phyloP scores from a whole-genome alignment of 2,329 filamentous ascomycete genomes.

The Fusarium miscanthi region DNA sequence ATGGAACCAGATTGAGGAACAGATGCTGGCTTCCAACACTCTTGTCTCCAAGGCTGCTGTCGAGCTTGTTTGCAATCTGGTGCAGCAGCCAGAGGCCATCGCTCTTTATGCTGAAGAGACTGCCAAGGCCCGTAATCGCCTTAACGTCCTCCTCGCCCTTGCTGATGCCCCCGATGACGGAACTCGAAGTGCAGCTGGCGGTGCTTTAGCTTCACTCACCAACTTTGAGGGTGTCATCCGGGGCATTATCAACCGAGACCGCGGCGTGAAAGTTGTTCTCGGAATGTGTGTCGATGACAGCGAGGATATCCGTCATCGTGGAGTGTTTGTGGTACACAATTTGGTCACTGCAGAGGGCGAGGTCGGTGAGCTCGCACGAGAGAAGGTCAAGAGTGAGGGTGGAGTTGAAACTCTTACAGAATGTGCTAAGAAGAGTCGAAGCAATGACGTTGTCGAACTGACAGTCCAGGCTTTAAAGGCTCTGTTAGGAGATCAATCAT shows the following conservation, averaged over 20 bases:
- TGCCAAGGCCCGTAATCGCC: slow-evolving; percentile 74
- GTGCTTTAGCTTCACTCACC: slow-evolving; percentile 86
- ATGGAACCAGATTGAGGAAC: slow-evolving; percentile 83
- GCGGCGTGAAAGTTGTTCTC: slow-evolving; percentile 83
- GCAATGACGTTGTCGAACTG: slow-evolving; percentile 75
- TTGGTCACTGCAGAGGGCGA: slow-evolving; percentile 75
- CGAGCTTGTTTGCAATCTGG: slow-evolving; percentile 92
- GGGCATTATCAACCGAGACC: slow-evolving; percentile 75
- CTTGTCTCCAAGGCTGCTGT: slow-evolving; percentile 84
- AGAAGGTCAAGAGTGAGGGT: slow-evolving; percentile 69
- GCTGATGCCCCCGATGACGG: slow-evolving; percentile 85
- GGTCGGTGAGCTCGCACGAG: slow-evolving; percentile 68
- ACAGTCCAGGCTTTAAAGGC: slow-evolving; percentile 79
- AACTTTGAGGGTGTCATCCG: slow-evolving; percentile 79
- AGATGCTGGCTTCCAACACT: slow-evolving; percentile 79
- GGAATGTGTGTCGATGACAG: slow-evolving; percentile 79
- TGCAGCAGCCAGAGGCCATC: slow-evolving; percentile 74
- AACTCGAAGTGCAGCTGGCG: slow-evolving; percentile 86
- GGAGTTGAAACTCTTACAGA: slow-evolving; percentile 76
- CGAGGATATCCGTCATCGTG: slow-evolving; percentile 76
- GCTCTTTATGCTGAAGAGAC: slow-evolving; percentile 75
- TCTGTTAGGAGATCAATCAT: slow-evolving; percentile 60
- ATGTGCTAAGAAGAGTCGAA: slow-evolving; percentile 75
- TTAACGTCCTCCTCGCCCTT: slow-evolving; percentile 88
- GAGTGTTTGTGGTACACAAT: slow-evolving; percentile 80